These are phyloP conservation scores for Erodium moschatum DNA, from an alignment of 441 rosid genomes.

Conservation along the genomic window DNA sequence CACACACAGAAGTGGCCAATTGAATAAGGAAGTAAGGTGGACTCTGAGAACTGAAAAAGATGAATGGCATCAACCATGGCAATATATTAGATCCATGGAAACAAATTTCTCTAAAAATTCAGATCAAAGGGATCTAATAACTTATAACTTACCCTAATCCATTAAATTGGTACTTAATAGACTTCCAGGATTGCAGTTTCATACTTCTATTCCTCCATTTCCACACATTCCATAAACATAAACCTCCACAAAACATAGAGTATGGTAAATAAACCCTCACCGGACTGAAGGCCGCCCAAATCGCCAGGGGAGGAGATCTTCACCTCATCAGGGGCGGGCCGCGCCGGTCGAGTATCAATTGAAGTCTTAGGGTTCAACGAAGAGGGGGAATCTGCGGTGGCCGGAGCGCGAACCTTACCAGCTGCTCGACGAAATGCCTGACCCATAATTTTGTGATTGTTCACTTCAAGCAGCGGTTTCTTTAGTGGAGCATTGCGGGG, in stretches of 20 bases:
- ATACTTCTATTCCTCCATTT: background rate
- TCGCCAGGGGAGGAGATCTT: conserved; percentile 22
- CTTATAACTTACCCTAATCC: background rate
- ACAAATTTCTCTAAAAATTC: background rate
- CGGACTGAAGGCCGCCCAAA: conserved; percentile 18
- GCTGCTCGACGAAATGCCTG: conserved; percentile 74
- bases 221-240: background rate
- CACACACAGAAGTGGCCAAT: background rate
- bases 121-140: background rate
- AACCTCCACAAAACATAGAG: background rate
- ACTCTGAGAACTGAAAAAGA: too few species aligned
- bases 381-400: conserved; percentile 26
- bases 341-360: conserved; percentile 27
- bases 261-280: conserved; percentile 16
- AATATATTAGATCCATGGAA: too few species aligned
- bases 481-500: background rate
- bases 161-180: too few species aligned
- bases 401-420: conserved; percentile 32
- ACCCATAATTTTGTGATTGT: conserved; percentile 32
- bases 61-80: too few species aligned
- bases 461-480: background rate
- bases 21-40: background rate
- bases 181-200: too few species aligned
- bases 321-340: conserved; percentile 19
- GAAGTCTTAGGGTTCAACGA: conserved; percentile 28